phyloP scores from a whole-genome alignment of 331 rosid genomes.

The Saraca asoca region DNA sequence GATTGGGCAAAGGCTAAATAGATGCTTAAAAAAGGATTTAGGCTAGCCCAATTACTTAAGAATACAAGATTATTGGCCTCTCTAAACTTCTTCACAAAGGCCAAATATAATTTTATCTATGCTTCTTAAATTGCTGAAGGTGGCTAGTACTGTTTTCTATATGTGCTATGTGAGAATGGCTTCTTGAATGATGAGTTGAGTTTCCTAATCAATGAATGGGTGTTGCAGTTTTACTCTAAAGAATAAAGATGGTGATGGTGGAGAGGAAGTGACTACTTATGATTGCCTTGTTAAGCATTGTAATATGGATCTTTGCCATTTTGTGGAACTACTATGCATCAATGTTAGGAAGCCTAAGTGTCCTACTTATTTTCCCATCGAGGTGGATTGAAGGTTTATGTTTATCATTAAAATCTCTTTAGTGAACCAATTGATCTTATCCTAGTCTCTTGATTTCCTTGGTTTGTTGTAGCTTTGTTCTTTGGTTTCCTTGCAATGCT shows the following conservation, averaged over 20 bases:
- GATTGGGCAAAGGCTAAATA: conserved; percentile 97
- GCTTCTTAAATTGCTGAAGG: background rate
- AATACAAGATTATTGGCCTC: conserved; percentile 76
- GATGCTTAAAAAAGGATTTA: conserved; percentile 70
- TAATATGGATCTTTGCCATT: conserved; percentile 62
- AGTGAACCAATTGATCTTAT: conserved; percentile 10
- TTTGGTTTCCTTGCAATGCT: conserved; percentile 81
- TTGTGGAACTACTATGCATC: conserved; percentile 75
- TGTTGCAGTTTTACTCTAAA: conserved; percentile 69
- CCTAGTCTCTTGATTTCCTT: background rate
- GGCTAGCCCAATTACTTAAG: conserved; percentile 68
- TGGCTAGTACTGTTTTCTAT: background rate
- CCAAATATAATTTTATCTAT: conserved; percentile 52
- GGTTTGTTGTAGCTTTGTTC: conserved; percentile 59
- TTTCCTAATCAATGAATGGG: background rate
- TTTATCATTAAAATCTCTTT: background rate
- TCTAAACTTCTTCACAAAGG: conserved; percentile 78
- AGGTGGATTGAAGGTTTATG: conserved; percentile 51
- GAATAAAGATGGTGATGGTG: conserved; percentile 44
- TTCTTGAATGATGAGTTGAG: conserved; percentile 11
- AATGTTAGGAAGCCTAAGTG: conserved; percentile 95
- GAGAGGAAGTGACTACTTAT: conserved; percentile 63
- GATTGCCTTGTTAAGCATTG: conserved; percentile 76
- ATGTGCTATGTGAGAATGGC: conserved; percentile 13
- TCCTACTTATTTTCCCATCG: conserved; percentile 81